Conservation (phyloP, 2,329 filamentous ascomycete species). For the Penicillium palitans region DNA sequence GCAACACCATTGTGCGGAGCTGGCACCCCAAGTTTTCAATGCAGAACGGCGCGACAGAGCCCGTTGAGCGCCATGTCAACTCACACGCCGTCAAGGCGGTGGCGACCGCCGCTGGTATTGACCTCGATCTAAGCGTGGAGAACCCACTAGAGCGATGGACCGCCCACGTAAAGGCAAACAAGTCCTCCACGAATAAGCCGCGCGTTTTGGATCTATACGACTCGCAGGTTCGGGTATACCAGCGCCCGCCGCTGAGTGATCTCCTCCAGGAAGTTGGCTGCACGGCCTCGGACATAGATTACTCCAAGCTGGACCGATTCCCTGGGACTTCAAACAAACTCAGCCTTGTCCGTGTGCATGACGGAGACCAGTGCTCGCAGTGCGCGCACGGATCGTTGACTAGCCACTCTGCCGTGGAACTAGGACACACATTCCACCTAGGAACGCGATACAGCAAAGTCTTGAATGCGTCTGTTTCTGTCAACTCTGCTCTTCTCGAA, state of each 20-base stretch:
- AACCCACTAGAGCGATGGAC: slow-evolving; percentile 58
- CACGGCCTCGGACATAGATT: slow-evolving; percentile 34
- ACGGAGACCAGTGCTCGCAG: slow-evolving; percentile 71
- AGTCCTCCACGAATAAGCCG: slow-evolving; percentile 30
- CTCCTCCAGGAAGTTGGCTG: slow-evolving; percentile 33
- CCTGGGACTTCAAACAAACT: slow-evolving; percentile 48
- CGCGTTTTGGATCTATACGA: slow-evolving; percentile 45
- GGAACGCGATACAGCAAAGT: slow-evolving; percentile 83
- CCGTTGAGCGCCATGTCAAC: slow-evolving; percentile 50
- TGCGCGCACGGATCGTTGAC: slow-evolving; percentile 65
- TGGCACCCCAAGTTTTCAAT: slow-evolving; percentile 60
- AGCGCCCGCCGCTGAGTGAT: slow-evolving; percentile 41
- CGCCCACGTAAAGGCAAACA: slow-evolving; percentile 35
- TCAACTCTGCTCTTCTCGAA: slow-evolving; percentile 36
- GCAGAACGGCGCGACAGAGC: slow-evolving; percentile 31
- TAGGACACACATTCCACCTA: slow-evolving; percentile 93
- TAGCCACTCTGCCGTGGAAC: slow-evolving; percentile 74
- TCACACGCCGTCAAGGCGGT: slow-evolving; percentile 64
- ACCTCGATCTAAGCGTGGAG: slow-evolving; percentile 71
- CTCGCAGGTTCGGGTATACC: slow-evolving; percentile 41
- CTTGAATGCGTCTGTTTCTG: slow-evolving; percentile 63
- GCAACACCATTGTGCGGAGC: slow-evolving; percentile 66
- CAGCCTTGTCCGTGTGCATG: slow-evolving; percentile 64
- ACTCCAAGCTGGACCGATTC: slow-evolving; percentile 39
- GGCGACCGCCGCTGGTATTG: slow-evolving; percentile 53